Base-by-base conservation (phyloP, 176 grass and related monocot genomes). In the Oryza australiensis region DNA sequence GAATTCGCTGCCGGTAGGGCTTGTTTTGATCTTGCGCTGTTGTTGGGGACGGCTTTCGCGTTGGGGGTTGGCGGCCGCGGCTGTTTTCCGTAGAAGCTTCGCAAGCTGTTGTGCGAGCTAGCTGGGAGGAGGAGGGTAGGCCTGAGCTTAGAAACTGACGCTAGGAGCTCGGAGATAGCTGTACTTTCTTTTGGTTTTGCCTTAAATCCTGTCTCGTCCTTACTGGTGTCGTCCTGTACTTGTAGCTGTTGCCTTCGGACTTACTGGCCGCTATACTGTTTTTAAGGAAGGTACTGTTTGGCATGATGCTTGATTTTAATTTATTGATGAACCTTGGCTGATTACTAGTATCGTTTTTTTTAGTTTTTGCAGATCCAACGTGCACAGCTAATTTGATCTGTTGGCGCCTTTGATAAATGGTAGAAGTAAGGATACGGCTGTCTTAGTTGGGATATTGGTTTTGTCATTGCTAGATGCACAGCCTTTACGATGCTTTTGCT, bases 401-500 rank as follows among this genome's bases (percentile, higher is more conserved):
- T 68, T 62, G 12, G 24, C 42, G 34, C 23, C 55, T 75, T 86
- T 28, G 65, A 11, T 79, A 60, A 10, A 75, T 28, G 65, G 15
- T 79, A 60, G 14, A 75, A 26, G 40, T 77, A 72, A n/a, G 15
- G 6, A 77, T 15, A 37, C 59, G 20, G 5, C 26, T 66, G 53
- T 13, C 24, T 85, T 80, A 26, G n/a, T 40, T 72, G 20, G 18
- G 62, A 26, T 55, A 28, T 64, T 29, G 0, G 5, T 80, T 85
- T 85, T 81, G 13, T 59, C 42, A 40, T 77, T 78, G 63, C 11
- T 72, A 70, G 65, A 64, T 65, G 70, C 53, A 60, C 68, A 37
- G 20, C 28, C 63, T 88, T 66, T 57, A 18, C 66, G 3, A 24
- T 80, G 28, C 57, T 53, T 83, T 51, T 74, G 28, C 43, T 75